Percentiles rank a stretch among this genome's conserved stretches.
phyloP scores from a whole-genome alignment of 495 filamentous ascomycete species.

The Aspergillus taichungensis region DNA sequence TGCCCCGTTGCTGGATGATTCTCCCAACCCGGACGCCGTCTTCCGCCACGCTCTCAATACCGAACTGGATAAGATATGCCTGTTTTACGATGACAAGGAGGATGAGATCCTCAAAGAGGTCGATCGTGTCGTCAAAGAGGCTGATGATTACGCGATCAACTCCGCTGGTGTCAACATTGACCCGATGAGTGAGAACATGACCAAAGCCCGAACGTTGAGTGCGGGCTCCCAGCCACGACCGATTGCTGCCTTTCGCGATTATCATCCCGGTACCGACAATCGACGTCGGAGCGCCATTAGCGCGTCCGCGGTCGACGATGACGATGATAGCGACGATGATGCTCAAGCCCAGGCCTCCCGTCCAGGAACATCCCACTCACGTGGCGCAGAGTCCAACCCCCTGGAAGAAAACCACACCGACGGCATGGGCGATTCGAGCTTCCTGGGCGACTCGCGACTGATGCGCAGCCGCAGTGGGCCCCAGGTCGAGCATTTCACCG shows the following conservation, averaged over 20 bases:
- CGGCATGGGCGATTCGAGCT: conserved; percentile 30
- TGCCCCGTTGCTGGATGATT: conserved; percentile 63
- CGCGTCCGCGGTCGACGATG: conserved; percentile 41
- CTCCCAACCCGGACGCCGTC: conserved; percentile 61
- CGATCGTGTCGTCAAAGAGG: conserved; percentile 64
- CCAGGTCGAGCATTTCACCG: conserved; percentile 58
- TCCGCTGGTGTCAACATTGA: conserved; percentile 49
- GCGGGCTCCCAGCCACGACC: conserved; percentile 33
- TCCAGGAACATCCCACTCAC: conserved; percentile 17
- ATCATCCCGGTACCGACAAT: conserved; percentile 29
- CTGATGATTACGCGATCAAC: conserved; percentile 60
- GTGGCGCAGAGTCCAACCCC: conserved; percentile 19
- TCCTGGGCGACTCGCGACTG: conserved; percentile 17
- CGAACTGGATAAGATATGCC: conserved; percentile 87
- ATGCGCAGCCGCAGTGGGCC: conserved; percentile 12
- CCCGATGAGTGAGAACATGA: conserved; percentile 40
- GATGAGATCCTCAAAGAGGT: conserved; percentile 74
- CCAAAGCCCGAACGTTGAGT: conserved; percentile 33
- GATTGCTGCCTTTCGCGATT: conserved; percentile 36
- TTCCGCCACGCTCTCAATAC: conserved; percentile 76
- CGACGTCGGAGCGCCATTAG: conserved; percentile 44
- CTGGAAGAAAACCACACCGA: conserved; percentile 39
- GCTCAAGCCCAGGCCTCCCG: conserved; percentile 18
- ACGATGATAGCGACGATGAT: conserved; percentile 53
- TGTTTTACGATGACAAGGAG: conserved; percentile 84